Conservation (phyloP, 2,329 filamentous ascomycete species). For the Trichoderma polysporum region DNA sequence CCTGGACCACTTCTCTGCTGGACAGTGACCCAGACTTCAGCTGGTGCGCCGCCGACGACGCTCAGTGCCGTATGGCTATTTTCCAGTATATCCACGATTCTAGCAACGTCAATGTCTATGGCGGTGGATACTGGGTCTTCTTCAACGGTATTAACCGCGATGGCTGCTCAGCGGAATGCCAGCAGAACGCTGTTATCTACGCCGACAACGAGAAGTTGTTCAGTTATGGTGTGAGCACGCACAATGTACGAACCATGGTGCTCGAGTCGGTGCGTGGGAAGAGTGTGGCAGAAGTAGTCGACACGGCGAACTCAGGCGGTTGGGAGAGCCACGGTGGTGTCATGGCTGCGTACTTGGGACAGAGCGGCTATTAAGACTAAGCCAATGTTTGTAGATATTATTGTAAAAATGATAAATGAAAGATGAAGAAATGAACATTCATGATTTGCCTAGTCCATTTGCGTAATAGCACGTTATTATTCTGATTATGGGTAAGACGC, state of each 20-base stretch:
- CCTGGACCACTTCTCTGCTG: constrained; percentile 35
- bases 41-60: constrained; percentile 29
- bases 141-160: constrained; percentile 27
- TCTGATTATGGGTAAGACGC: too few relatives aligned
- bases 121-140: constrained; percentile 31
- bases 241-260: constrained; percentile 32
- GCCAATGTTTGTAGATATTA: background rate
- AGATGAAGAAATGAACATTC: background rate
- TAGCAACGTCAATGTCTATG: constrained; percentile 24
- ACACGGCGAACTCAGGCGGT: constrained; percentile 29
- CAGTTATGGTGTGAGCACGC: constrained; percentile 33
- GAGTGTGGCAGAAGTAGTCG: constrained; percentile 21
- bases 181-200: constrained; percentile 26
- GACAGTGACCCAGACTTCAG: constrained; percentile 30
- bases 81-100: constrained; percentile 24
- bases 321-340: constrained; percentile 31
- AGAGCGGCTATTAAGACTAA: background rate
- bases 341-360: constrained; percentile 32
- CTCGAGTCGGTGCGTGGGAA: constrained; percentile 28
- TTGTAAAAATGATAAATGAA: background rate
- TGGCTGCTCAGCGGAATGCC: constrained; percentile 22
- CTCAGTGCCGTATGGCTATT: constrained; percentile 25
- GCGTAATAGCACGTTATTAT: too few relatives aligned
- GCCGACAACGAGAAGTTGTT: constrained; percentile 25
- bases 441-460: too few relatives aligned